Conservation (phyloP, 2,329 filamentous ascomycete genomes). For the Nothomitra cinnamomea region DNA sequence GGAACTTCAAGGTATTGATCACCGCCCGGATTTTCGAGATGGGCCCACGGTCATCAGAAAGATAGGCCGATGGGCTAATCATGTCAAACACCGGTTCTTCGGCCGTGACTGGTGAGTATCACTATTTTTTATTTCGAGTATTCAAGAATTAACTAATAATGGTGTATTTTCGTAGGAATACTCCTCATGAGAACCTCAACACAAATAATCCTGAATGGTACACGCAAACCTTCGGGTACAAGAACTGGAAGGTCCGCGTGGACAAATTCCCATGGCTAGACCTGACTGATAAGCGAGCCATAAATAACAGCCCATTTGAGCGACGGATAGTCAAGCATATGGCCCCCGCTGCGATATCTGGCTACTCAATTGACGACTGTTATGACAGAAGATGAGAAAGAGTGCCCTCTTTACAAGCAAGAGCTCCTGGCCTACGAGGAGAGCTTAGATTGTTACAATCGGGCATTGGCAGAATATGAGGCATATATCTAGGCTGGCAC, state of each 20-base stretch:
- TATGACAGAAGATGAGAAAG: neutral
- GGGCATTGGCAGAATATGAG: neutral
- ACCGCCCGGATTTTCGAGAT: neutral
- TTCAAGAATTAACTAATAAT: neutral
- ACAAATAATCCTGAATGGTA: neutral
- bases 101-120: neutral
- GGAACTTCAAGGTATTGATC: neutral
- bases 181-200: neutral
- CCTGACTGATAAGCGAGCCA: neutral
- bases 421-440: neutral
- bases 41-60: too few species aligned
- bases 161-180: neutral
- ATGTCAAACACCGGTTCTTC: neutral
- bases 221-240: neutral
- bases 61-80: neutral
- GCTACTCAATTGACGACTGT: neutral
- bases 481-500: too few species aligned
- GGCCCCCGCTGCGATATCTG: neutral
- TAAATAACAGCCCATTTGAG: conserved; percentile 3
- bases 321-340: neutral
- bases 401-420: neutral
- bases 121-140: neutral
- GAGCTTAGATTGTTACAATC: neutral
- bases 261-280: neutral
- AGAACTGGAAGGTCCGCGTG: too few species aligned